Conservation (phyloP, 2,329 filamentous ascomycete species). For the Cytospora piceicola region DNA sequence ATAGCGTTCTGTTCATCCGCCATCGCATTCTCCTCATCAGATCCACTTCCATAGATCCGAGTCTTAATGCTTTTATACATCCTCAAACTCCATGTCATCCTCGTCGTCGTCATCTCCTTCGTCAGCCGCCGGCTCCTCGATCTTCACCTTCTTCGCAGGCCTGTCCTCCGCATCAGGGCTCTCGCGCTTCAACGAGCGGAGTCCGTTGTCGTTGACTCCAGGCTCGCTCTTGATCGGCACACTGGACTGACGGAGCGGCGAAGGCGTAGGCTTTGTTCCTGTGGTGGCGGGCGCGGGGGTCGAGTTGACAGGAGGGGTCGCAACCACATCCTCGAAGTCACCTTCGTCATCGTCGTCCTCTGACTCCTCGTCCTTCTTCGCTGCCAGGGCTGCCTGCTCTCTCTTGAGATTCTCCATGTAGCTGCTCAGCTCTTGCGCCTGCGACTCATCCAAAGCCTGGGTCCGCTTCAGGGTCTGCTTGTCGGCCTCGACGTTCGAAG, state of each 20-base stretch:
- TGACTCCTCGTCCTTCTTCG: conserved; percentile 51
- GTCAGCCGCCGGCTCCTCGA: conserved; percentile 48
- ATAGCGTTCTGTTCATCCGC: conserved; percentile 23
- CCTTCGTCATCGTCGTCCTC: conserved; percentile 47
- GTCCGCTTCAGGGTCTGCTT: conserved; percentile 49
- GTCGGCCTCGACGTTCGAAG: conserved; percentile 48
- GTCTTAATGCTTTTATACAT: conserved; percentile 46
- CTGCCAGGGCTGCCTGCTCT: conserved; percentile 50
- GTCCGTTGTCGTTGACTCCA: conserved; percentile 35
- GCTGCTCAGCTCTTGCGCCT: conserved; percentile 64
- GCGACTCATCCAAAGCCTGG: conserved; percentile 49
- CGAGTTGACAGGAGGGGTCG: conserved; percentile 40
- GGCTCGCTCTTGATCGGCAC: conserved; percentile 42
- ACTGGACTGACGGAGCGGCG: conserved; percentile 37
- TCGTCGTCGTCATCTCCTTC: conserved; percentile 49
- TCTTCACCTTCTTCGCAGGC: conserved; percentile 63
- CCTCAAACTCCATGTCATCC: conserved; percentile 63
- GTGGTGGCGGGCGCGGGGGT: conserved; percentile 32
- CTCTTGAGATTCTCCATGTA: conserved; percentile 69
- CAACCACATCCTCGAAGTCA: conserved; percentile 57
- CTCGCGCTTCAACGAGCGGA: conserved; percentile 31
- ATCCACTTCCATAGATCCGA: not conserved
- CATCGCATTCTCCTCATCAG: not conserved
- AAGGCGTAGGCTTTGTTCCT: conserved; percentile 31
- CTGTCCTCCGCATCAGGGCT: conserved; percentile 45